A percentile compares a stretch with the other conserved stretches of the same genome.
phyloP scores from a whole-genome alignment of 2,329 filamentous ascomycete genomes.

The Aphanocladium album region DNA sequence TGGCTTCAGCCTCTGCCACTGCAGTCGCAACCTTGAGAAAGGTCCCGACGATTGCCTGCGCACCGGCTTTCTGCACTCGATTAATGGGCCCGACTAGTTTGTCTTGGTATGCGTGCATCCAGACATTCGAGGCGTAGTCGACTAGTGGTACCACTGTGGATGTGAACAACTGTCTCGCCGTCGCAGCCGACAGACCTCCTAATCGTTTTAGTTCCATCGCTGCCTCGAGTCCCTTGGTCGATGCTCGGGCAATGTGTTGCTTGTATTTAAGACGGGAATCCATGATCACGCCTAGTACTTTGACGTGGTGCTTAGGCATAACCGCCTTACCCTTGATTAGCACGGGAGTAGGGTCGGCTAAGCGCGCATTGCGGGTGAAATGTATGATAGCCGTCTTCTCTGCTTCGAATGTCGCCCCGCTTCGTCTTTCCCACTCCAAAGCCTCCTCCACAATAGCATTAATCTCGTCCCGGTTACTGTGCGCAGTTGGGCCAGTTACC shows the following conservation, averaged over 20 bases:
- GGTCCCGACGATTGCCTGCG: background rate
- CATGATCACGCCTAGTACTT: slow-evolving; percentile 17
- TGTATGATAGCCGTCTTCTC: slow-evolving; percentile 23
- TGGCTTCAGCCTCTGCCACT: slow-evolving; percentile 19
- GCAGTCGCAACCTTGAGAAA: slow-evolving; percentile 14
- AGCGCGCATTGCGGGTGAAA: slow-evolving; percentile 5
- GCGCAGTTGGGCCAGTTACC: slow-evolving; percentile 13
- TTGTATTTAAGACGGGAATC: slow-evolving; percentile 16
- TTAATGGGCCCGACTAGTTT: background rate
- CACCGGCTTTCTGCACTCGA: background rate
- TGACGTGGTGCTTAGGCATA: background rate
- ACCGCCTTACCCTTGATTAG: slow-evolving; percentile 1
- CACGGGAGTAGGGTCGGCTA: background rate
- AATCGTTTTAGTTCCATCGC: slow-evolving; percentile 15
- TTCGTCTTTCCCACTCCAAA: slow-evolving; percentile 20
- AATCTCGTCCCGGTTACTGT: slow-evolving; percentile 18
- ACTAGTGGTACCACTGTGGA: background rate
- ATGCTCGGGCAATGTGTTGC: slow-evolving; percentile 14
- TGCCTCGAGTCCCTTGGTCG: slow-evolving; percentile 15
- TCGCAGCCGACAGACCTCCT: slow-evolving; percentile 5
- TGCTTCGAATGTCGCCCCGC: slow-evolving; percentile 22
- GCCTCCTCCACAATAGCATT: slow-evolving; percentile 20
- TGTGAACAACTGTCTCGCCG: slow-evolving; percentile 7
- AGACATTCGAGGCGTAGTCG: background rate
- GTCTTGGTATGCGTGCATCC: background rate